Evolutionary conservation across 2,329 filamentous ascomycete species (phyloP).

Genomic region (Pseudocercospora crystallina): DNA sequence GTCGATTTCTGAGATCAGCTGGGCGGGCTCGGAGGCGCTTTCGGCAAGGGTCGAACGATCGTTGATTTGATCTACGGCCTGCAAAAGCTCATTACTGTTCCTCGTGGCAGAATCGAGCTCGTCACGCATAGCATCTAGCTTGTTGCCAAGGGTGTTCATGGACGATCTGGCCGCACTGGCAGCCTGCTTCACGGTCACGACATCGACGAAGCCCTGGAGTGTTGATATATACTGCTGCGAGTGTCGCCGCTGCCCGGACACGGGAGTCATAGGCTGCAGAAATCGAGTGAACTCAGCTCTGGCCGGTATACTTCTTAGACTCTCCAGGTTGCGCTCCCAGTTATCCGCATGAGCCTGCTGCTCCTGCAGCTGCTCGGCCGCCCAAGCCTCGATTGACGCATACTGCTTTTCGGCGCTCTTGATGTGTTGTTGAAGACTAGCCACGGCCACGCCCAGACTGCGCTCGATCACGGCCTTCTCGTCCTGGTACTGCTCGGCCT

Average conservation of each 20-base stretch:
- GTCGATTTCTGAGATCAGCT: slow-evolving; percentile 80
- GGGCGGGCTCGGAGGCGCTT: slow-evolving; percentile 57
- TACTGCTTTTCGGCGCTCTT: slow-evolving; percentile 71
- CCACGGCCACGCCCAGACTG: slow-evolving; percentile 79
- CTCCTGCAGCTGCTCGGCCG: slow-evolving; percentile 65
- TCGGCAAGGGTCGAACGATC: slow-evolving; percentile 20
- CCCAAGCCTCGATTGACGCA: slow-evolving; percentile 69
- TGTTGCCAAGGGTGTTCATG: slow-evolving; percentile 63
- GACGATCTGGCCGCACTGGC: slow-evolving; percentile 65
- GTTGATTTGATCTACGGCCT: slow-evolving; percentile 46
- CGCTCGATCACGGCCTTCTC: slow-evolving; percentile 76
- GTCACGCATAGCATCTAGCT: slow-evolving; percentile 43
- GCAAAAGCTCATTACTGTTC: slow-evolving; percentile 46
- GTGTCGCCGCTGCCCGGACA: slow-evolving; percentile 19
- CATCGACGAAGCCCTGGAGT: slow-evolving; percentile 73
- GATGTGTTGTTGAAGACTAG: slow-evolving; percentile 77
- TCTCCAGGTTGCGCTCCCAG: slow-evolving; percentile 68
- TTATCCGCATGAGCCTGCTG: slow-evolving; percentile 62
- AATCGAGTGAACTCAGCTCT: slow-evolving; percentile 63
- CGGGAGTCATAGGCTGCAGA: slow-evolving; percentile 27
- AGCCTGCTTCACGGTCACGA: slow-evolving; percentile 69
- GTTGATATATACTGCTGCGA: slow-evolving; percentile 54
- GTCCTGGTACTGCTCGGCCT: slow-evolving; percentile 64
- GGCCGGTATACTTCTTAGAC: slow-evolving; percentile 64
- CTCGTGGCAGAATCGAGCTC: slow-evolving; percentile 43